Conservation (phyloP, 1,284 basidiomycete species). For the Volvariella volvacea region DNA sequence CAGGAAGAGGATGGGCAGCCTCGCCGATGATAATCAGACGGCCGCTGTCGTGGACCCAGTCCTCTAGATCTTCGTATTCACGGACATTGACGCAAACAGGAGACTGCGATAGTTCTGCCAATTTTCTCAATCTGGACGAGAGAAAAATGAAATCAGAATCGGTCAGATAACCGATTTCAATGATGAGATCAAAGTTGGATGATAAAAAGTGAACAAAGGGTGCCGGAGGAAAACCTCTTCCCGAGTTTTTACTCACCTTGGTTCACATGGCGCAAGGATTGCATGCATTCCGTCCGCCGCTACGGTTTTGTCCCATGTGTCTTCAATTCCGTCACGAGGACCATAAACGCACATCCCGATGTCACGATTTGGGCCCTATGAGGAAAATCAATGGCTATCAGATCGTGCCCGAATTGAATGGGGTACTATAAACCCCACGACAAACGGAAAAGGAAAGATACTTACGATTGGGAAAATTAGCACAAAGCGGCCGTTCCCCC, state of each 20-base stretch:
- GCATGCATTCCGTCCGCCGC: conserved; percentile 12
- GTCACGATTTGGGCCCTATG: conserved; percentile 19
- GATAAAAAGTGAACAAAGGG: too few relatives aligned
- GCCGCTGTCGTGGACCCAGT: conserved; percentile 45
- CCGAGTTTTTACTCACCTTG: conserved; percentile 24
- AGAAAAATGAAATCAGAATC: conserved; percentile 2
- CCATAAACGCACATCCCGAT: conserved; percentile 24
- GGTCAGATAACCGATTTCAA: neutral
- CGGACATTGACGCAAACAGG: conserved; percentile 29
- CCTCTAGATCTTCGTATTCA: conserved; percentile 32
- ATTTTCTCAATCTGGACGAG: conserved; percentile 32
- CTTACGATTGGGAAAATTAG: conserved; percentile 33
- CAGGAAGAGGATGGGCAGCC: conserved; percentile 47
- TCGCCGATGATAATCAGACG: conserved; percentile 42
- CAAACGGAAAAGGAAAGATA: conserved; percentile 1
- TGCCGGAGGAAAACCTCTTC: too few relatives aligned
- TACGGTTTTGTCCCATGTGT: conserved; percentile 17
- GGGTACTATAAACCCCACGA: too few relatives aligned
- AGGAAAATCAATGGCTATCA: conserved; percentile 6
- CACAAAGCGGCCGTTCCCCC: conserved; percentile 29
- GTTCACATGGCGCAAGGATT: conserved; percentile 26
- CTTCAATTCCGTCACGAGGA: conserved; percentile 17
- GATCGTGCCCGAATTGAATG: neutral
- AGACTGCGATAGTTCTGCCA: conserved; percentile 28
- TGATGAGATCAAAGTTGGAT: too few relatives aligned